phyloP scores from a whole-genome alignment of 176 grass and related monocot genomes.

The Thalia dealbata region DNA sequence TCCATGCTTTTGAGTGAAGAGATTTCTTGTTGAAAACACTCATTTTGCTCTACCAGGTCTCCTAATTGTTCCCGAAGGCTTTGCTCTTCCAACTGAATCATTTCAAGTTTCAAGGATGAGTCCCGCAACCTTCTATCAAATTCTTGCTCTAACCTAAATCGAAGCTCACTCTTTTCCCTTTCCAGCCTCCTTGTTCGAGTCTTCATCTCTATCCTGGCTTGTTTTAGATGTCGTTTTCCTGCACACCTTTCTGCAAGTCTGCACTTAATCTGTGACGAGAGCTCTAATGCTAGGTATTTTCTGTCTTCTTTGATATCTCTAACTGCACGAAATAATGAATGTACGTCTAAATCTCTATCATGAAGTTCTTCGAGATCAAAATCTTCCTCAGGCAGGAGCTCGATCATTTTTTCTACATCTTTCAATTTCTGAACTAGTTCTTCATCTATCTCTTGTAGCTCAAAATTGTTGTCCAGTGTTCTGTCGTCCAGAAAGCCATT shows the following conservation, averaged over 20 bases:
- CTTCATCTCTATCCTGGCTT: slow-evolving; percentile 42
- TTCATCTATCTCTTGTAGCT: slow-evolving; percentile 44
- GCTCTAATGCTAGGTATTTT: slow-evolving; percentile 46
- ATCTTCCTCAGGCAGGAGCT: slow-evolving; percentile 28
- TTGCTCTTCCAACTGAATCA: slow-evolving; percentile 71
- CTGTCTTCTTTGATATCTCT: slow-evolving; percentile 52
- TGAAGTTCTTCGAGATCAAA: slow-evolving; percentile 40
- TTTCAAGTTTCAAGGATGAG: slow-evolving; percentile 51
- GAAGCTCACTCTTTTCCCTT: slow-evolving; percentile 45
- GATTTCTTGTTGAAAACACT: slow-evolving; percentile 70
- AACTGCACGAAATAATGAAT: slow-evolving; percentile 45
- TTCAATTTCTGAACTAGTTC: slow-evolving; percentile 47
- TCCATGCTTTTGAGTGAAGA: slow-evolving; percentile 40
- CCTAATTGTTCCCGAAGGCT: slow-evolving; percentile 63
- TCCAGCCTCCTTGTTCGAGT: slow-evolving; percentile 41
- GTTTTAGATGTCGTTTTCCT: slow-evolving; percentile 48
- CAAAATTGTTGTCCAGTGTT: not conserved
- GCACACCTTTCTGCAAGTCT: slow-evolving; percentile 57
- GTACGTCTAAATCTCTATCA: slow-evolving; percentile 21
- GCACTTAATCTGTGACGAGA: slow-evolving; percentile 65
- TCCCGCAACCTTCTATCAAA: slow-evolving; percentile 57
- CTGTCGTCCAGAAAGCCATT: not conserved
- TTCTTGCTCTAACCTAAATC: slow-evolving; percentile 48
- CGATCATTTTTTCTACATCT: slow-evolving; percentile 49
- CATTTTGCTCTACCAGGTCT: slow-evolving; percentile 84